Evolutionary conservation across 805 yeast genomes (phyloP).

Genomic region (Yamadazyma kitorensis): DNA sequence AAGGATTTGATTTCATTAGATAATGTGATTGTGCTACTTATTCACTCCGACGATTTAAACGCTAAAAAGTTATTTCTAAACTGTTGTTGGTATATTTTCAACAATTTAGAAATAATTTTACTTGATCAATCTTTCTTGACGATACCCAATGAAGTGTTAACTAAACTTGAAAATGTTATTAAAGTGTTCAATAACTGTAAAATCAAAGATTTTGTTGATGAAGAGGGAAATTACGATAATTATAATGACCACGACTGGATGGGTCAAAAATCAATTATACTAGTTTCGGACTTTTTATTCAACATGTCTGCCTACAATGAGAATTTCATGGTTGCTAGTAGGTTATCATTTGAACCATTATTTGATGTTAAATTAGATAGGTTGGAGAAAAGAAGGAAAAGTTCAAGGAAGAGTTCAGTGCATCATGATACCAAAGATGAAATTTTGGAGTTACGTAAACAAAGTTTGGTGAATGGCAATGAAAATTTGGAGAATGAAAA

Average conservation of each 20-base stretch:
- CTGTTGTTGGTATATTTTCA: slow-evolving; percentile 66
- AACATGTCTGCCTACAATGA: slow-evolving; percentile 24
- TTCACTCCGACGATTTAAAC: slow-evolving; percentile 49
- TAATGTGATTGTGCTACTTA: slow-evolving; percentile 55
- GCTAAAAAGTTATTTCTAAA: slow-evolving; percentile 56
- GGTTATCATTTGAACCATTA: slow-evolving; percentile 31
- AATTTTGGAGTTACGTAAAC: slow-evolving; percentile 23
- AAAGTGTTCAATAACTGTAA: slow-evolving; percentile 28
- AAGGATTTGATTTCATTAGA: slow-evolving; percentile 56
- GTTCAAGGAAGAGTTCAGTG: slow-evolving; percentile 22
- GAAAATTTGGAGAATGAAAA: slow-evolving; percentile 18
- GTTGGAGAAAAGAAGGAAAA: slow-evolving; percentile 16
- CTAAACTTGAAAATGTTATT: slow-evolving; percentile 26
- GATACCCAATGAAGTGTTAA: slow-evolving; percentile 24
- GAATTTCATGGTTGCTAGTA: slow-evolving; percentile 36
- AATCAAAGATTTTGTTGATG: slow-evolving; percentile 18
- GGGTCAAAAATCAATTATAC: slow-evolving; percentile 15
- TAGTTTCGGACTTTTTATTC: slow-evolving; percentile 20
- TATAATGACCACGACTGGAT: slow-evolving; percentile 23
- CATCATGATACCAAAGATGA: slow-evolving; percentile 13
- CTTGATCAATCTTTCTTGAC: slow-evolving; percentile 39
- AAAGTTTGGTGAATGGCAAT: too few relatives aligned
- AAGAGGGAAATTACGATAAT: slow-evolving; percentile 9
- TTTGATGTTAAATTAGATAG: slow-evolving; percentile 28
- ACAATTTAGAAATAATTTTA: slow-evolving; percentile 61